Conservation (phyloP, 257 asterid species). For the Phtheirospermum japonicum region DNA sequence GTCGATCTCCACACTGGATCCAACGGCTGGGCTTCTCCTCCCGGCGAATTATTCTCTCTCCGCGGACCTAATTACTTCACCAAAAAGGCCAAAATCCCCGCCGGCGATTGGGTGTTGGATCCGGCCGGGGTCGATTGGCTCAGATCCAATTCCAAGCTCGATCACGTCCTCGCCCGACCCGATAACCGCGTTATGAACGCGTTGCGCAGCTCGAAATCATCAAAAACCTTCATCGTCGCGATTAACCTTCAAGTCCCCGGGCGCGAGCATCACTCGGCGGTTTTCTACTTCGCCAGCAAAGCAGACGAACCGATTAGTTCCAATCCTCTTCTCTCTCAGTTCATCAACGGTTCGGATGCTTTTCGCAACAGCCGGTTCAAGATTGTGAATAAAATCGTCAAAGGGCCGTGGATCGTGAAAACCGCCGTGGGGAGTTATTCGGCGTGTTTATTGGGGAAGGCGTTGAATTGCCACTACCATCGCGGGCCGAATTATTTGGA, state of each 20-base stretch:
- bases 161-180: slow-evolving; percentile 73
- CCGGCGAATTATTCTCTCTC: slow-evolving; percentile 65
- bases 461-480: slow-evolving; percentile 69
- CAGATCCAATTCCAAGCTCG: slow-evolving; percentile 74
- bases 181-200: slow-evolving; percentile 73
- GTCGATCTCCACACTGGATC: slow-evolving; percentile 67
- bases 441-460: slow-evolving; percentile 81
- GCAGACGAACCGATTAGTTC: slow-evolving; percentile 50
- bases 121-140: slow-evolving; percentile 98
- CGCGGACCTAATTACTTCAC: slow-evolving; percentile 74
- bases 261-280: slow-evolving; percentile 82
- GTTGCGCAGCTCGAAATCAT: slow-evolving; percentile 37
- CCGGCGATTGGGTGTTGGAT: slow-evolving; percentile 66
- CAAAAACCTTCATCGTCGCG: slow-evolving; percentile 63
- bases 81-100: slow-evolving; percentile 52
- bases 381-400: slow-evolving; percentile 77
- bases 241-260: slow-evolving; percentile 90
- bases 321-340: slow-evolving; percentile 57
- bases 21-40: slow-evolving; percentile 98
- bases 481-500: slow-evolving; percentile 73
- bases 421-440: slow-evolving; percentile 87
- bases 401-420: slow-evolving; percentile 94
- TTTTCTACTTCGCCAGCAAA: slow-evolving; percentile 70
- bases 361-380: slow-evolving; percentile 75
- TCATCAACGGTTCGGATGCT: slow-evolving; percentile 67